phyloP scores from a whole-genome alignment of 768 basidiomycete genomes.

The Lentinula detonsa region DNA sequence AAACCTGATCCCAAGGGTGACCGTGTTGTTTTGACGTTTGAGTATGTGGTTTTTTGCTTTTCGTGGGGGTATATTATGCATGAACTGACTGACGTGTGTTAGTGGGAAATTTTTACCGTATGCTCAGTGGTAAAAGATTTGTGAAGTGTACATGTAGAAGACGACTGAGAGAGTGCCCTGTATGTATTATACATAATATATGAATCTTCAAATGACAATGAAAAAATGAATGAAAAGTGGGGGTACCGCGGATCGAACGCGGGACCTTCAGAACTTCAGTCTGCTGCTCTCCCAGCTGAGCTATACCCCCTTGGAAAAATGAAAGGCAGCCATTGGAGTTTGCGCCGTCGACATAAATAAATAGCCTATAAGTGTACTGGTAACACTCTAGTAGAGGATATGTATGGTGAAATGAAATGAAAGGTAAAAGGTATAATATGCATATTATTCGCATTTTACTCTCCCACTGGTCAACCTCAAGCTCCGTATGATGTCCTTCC shows the following conservation, averaged over 20 bases:
- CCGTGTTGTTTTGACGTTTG: constrained; percentile 72
- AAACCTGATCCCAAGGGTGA: constrained; percentile 77
- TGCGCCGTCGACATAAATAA: too few relatives aligned
- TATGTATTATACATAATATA: too few relatives aligned
- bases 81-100: neutral
- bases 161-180: too few relatives aligned
- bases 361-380: neutral
- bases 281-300: neutral
- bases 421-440: neutral
- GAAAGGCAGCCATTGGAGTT: too few relatives aligned
- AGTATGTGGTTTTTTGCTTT: constrained; percentile 40
- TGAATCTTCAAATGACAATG: too few relatives aligned
- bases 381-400: neutral
- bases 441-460: neutral
- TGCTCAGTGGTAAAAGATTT: constrained; percentile 48
- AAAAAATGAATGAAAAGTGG: neutral
- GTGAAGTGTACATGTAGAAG: neutral
- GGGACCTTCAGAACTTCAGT: neutral
- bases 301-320: neutral
- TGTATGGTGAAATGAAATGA: neutral
- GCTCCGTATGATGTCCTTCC: neutral
- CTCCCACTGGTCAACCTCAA: neutral
- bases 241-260: neutral
- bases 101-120: constrained; percentile 80
- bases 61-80: neutral